phyloP scores from a whole-genome alignment of 2,329 filamentous ascomycete species.

The Coniochaeta hoffmannii region DNA sequence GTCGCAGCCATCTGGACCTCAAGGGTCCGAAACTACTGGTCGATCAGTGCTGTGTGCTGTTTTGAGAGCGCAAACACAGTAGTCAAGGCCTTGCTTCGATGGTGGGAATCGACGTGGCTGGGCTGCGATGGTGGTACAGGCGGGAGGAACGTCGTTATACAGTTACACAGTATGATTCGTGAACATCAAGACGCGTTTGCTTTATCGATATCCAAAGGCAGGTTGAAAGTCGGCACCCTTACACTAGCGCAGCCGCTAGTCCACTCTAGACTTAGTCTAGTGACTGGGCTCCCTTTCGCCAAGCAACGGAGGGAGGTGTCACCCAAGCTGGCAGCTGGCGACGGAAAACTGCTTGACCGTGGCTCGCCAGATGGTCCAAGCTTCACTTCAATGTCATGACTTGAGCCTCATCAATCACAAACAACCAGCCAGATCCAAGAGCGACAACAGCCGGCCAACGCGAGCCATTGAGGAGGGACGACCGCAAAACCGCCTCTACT shows the following conservation, averaged over 20 bases:
- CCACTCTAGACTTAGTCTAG: no score
- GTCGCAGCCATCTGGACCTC: background rate
- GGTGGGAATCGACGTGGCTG: background rate
- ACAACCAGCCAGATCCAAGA: background rate
- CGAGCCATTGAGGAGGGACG: conserved; percentile 2
- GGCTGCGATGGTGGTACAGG: background rate
- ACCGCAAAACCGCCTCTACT: background rate
- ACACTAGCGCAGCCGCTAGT: no score
- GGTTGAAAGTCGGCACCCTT: no score
- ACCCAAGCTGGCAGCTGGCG: background rate
- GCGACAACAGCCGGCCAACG: background rate
- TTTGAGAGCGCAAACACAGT: no score
- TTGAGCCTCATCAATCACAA: background rate
- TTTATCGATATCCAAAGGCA: background rate
- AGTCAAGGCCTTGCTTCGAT: no score
- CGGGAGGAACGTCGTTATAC: background rate
- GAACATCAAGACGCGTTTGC: background rate
- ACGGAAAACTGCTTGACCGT: background rate
- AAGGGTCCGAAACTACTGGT: background rate
- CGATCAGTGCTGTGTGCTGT: background rate
- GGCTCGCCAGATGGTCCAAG: background rate
- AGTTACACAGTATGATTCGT: background rate
- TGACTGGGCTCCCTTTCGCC: no score
- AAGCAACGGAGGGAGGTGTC: no score
- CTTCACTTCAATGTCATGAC: conserved; percentile 1